Base-by-base conservation (phyloP, 495 filamentous ascomycete genomes). In the Tuber umbilicatum region DNA sequence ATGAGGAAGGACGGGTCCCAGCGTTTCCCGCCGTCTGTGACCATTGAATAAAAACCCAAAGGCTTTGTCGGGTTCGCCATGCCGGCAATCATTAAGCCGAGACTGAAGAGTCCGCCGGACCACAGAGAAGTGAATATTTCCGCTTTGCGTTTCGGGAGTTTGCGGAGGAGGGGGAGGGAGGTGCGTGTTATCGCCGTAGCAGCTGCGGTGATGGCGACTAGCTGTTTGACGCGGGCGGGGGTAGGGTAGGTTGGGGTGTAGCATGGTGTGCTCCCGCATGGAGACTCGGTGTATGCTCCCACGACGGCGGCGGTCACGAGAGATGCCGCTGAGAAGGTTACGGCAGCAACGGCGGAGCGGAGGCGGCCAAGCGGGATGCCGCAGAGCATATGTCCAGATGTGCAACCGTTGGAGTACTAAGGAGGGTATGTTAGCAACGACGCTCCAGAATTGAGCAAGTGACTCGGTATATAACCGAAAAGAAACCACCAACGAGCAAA, bases 321-420 rank as follows among this genome's bases (percentile, higher is more conserved):
- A 27, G 87, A 88, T 0, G 85, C 81, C 1, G 84, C 84, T 81
- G 89, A 89, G 84, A 90, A 89, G n/a, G 85, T 82, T 10, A 82
- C 84, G 0, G 87, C 87, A 47, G 88, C 86, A 69, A 87, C 85
- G 16, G 88, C 69, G 14, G 87, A 89, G 64, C 88, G 86, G 31
- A 83, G 76, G 5, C 85, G 87, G 23, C 87, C 82, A 42, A 86
- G 86, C 0, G 88, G 85, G 7, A 89, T 73, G 0, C 88, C 88
- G 74, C 87, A 89, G 45, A 90, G 85, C 85, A 90, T 89, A 79
- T 90, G 88, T 42, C 88, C 88, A 2, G 87, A 89, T 19, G 88
- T 89, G 75, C 88, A 90, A 39, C 88, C 88, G 68, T 84, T 84
- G 35, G 85, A 86, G 76, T 73, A 77, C 76, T 78, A 17, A 6